Conservation (phyloP, 2,329 filamentous ascomycete genomes). For the Diaporthe australafricana region DNA sequence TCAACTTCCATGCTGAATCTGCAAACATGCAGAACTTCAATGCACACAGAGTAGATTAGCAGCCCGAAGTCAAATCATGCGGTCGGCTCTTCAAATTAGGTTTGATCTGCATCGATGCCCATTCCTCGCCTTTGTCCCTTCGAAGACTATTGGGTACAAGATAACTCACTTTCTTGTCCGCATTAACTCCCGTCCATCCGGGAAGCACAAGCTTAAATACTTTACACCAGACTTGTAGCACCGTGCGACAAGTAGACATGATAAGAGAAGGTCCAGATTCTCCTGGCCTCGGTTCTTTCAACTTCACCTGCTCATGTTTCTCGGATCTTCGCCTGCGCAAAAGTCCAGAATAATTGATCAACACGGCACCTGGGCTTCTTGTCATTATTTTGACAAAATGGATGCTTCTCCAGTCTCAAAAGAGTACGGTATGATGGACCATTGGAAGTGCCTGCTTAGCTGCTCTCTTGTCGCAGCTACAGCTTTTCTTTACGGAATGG, state of each 20-base stretch:
- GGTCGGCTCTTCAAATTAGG: neutral
- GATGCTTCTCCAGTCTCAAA: neutral
- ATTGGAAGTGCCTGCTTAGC: conserved; percentile 6
- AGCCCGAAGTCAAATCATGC: too few species aligned
- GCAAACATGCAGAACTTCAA: too few species aligned
- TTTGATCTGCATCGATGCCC: neutral
- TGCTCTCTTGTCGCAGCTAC: conserved; percentile 1
- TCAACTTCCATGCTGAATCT: too few species aligned
- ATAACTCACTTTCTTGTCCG: neutral
- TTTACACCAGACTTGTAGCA: neutral
- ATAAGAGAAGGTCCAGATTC: neutral
- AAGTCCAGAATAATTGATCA: too few species aligned
- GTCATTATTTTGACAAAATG: neutral
- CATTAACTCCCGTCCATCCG: neutral
- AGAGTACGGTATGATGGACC: neutral
- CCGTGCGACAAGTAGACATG: neutral
- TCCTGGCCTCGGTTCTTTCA: too few species aligned
- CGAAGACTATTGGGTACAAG: neutral
- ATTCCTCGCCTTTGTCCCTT: neutral
- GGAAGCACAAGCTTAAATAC: neutral
- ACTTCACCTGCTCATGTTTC: neutral
- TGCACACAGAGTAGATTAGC: too few species aligned
- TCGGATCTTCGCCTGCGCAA: neutral
- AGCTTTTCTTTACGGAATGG: neutral
- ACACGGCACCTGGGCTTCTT: neutral